Evolutionary conservation across 768 basidiomycete species (phyloP), one percentile per base, ranked within the genome.

Genomic region (Tricholoma sp.): DNA sequence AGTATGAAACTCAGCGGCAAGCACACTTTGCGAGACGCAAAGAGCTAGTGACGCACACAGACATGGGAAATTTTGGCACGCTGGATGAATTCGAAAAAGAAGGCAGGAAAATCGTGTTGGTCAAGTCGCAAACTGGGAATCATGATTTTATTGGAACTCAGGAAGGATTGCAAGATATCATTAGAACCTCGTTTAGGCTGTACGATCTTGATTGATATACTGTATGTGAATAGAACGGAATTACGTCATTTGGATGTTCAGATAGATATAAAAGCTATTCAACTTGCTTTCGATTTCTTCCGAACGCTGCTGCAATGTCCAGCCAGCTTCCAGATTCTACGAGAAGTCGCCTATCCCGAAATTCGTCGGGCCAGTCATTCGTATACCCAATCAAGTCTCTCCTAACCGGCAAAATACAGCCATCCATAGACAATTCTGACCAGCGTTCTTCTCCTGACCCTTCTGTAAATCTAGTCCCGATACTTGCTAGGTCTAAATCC

Each of bases 81-180:
- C 67, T 86, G 47, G 77, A 85, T 55, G 76, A 81, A 55, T 86
- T 90, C 52, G 52, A 65, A 39, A 74, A 67, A 7, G 74, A 67
- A 17, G 74, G 68, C 52, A 64, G 78, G 47, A 80, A 77, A 55
- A 76, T 89, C 3, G 74, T 79, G 13, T 79, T 84, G 13, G 72
- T 89, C 37, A 84, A 84, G 71, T 82, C 84, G 1, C 64, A 76
- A 51, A 82, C 74, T 54, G 90, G 90, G 11, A 80, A 77, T 0
- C 89, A 92, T 60, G 78, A 83, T 55, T 73, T 75, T 53, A 60
- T 91, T 15, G 85, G 83, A 11, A 66, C 80, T 4, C 80, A 87
- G 59, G 89, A 91, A 60, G 89, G 89, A 1, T 77, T 91, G 31
- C 84, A 89, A 58, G 89, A 90, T 66, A 73, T 82, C 37, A 82